phyloP scores from a whole-genome alignment of 345 rosid species.

The Punica granatum region DNA sequence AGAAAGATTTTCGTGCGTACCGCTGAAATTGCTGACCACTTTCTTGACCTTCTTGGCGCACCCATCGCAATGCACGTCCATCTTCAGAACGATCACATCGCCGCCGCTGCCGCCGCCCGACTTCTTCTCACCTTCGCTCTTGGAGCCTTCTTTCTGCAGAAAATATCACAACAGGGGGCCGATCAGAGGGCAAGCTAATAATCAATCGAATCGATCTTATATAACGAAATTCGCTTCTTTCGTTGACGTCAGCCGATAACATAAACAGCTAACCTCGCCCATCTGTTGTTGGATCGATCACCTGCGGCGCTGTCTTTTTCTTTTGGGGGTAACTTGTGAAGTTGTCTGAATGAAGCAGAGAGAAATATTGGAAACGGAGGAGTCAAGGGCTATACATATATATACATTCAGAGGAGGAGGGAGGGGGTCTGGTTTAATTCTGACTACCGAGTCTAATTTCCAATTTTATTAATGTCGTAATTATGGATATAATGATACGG shows the following conservation, averaged over 20 bases:
- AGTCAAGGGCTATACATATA: neutral
- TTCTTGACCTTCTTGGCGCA: slow-evolving; percentile 50
- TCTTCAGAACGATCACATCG: slow-evolving; percentile 46
- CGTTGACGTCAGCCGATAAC: neutral
- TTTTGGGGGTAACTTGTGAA: neutral
- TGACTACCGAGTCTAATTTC: no score
- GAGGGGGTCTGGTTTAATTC: neutral
- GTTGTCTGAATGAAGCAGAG: neutral
- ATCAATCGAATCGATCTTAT: neutral
- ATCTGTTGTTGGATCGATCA: neutral
- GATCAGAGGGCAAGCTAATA: neutral
- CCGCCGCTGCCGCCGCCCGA: slow-evolving; percentile 29
- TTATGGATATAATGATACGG: neutral
- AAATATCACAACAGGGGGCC: neutral
- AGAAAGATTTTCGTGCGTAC: slow-evolving; percentile 4
- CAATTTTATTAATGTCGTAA: neutral
- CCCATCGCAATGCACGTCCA: slow-evolving; percentile 84
- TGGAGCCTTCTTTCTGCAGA: slow-evolving; percentile 4
- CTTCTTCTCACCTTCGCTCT: slow-evolving; percentile 41
- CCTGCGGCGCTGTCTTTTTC: neutral
- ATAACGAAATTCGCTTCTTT: neutral
- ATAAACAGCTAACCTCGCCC: slow-evolving; percentile 5
- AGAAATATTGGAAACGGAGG: neutral
- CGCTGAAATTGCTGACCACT: neutral
- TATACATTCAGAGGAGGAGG: neutral